phyloP scores from a whole-genome alignment of 208 protist genomes.

The Trypanosoma rangeli region DNA sequence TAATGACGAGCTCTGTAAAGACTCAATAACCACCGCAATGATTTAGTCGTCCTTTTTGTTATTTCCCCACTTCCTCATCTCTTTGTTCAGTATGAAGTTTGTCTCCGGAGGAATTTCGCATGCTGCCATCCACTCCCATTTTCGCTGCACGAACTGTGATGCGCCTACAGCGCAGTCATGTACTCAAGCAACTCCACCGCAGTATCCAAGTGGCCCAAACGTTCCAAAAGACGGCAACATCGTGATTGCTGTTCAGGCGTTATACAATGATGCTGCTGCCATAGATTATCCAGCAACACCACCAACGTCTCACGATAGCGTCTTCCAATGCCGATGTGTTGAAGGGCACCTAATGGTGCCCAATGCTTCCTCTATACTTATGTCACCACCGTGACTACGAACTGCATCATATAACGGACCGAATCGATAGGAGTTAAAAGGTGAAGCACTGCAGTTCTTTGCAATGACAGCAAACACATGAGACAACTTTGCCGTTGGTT shows the following conservation, averaged over 20 bases:
- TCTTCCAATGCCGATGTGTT: conserved; percentile 46
- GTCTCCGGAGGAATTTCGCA: neutral
- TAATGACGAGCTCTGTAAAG: neutral
- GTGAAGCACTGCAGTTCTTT: conserved; percentile 34
- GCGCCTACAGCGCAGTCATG: conserved; percentile 18
- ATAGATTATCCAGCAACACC: conserved; percentile 65
- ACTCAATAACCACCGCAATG: neutral
- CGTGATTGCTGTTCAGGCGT: conserved; percentile 42
- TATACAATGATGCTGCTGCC: conserved; percentile 46
- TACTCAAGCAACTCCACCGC: conserved; percentile 39
- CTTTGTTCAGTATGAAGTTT: no score
- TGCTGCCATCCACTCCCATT: neutral
- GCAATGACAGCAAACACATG: conserved; percentile 60
- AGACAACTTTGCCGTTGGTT: conserved; percentile 42
- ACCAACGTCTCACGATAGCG: conserved; percentile 35
- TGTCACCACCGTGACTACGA: conserved; percentile 45
- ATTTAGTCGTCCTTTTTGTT: conserved; percentile 15
- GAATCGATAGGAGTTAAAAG: conserved; percentile 56
- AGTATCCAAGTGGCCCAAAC: conserved; percentile 30
- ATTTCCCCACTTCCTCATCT: no score
- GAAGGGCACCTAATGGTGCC: conserved; percentile 63
- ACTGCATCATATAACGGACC: conserved; percentile 70
- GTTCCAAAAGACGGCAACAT: conserved; percentile 34
- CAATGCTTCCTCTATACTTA: conserved; percentile 64
- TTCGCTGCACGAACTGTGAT: neutral